Conservation (phyloP, 2,329 filamentous ascomycete species). For the Paraphaeosphaeria sporulosa region DNA sequence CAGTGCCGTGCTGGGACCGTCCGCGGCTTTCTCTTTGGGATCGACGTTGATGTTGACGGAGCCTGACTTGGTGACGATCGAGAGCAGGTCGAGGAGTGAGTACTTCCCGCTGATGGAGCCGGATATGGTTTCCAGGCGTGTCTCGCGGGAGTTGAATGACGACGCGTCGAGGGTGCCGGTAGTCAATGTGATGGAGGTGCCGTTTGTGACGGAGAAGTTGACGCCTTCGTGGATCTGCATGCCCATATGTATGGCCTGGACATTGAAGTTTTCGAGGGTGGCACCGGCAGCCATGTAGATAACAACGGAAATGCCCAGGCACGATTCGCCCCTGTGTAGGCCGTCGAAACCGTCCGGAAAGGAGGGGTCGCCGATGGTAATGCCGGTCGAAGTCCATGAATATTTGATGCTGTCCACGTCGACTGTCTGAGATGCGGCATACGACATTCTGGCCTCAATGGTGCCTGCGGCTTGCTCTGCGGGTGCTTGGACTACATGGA, state of each 20-base stretch:
- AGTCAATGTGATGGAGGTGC: constrained; percentile 42
- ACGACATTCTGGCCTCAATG: constrained; percentile 45
- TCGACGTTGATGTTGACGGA: constrained; percentile 50
- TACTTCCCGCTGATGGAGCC: constrained; percentile 53
- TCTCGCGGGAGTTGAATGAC: constrained; percentile 48
- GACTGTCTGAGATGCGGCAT: constrained; percentile 47
- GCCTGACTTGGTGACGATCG: constrained; percentile 51
- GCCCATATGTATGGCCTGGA: constrained; percentile 48
- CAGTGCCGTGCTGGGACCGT: constrained; percentile 41
- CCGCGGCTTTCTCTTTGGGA: constrained; percentile 44
- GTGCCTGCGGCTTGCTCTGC: constrained; percentile 44
- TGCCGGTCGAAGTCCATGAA: constrained; percentile 26
- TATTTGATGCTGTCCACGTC: constrained; percentile 41
- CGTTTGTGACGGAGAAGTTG: constrained; percentile 42
- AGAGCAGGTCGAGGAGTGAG: constrained; percentile 50
- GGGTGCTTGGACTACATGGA: constrained; percentile 47
- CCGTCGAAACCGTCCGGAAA: constrained; percentile 36
- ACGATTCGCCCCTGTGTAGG: constrained; percentile 34
- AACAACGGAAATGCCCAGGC: constrained; percentile 48
- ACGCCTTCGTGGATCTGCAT: constrained; percentile 46
- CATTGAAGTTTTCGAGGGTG: constrained; percentile 42
- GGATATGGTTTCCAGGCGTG: constrained; percentile 49
- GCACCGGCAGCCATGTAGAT: constrained; percentile 47
- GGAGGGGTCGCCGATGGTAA: constrained; percentile 37
- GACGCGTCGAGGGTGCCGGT: constrained; percentile 45